Evolutionary conservation across 768 basidiomycete genomes (phyloP), one percentile per base, ranked within the genome.

Genomic region (Lactarius indigo): DNA sequence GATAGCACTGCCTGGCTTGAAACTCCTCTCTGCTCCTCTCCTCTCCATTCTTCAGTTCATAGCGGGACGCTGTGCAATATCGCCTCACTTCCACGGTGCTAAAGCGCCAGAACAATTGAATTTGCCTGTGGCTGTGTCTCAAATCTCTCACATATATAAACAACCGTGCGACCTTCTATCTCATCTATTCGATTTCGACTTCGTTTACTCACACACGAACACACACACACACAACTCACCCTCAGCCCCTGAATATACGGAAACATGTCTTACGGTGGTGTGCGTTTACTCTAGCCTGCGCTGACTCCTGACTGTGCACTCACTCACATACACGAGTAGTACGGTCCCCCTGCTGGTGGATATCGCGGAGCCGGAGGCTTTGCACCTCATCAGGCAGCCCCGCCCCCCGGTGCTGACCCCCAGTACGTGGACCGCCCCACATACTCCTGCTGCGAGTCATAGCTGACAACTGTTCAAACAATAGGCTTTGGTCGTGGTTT

Each of bases 401-500:
- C 86, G 3, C 88, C 87, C 7, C 82, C 85, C 13, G 90, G 88
- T 35, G 87, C 87, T 17, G 91, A 93, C 63, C 90, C 90, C 30
- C 85, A 89, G 91, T 93, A 71, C 74, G 88, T 78, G 10, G 41
- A 33, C 28, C 13, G 37, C 23, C 18, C 26, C 50, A 28, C 23
- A 42, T 33, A 10, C 7, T 37, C 8, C 28, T 15, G 39, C 39
- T 13, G 9, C 12, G 41, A 28, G 15, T 33, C 4, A 8, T 60
- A 23, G 50, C 59, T 30, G 23, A 66, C 47, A 2, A 20, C 12
- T 23, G 33, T 20, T 50, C 23, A 12, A 26, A 50, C 26, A 18
- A 42, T 65, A 92, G 91, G 72, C 73, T 92, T 8, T 92, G 90
- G 89, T 76, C 69, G 59, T 90, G 89, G 88, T 94, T 93, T 76